Percentiles rank a stretch among this genome's conserved stretches.
Conservation (phyloP, 1,284 basidiomycete species). For the Malassezia furfur region DNA sequence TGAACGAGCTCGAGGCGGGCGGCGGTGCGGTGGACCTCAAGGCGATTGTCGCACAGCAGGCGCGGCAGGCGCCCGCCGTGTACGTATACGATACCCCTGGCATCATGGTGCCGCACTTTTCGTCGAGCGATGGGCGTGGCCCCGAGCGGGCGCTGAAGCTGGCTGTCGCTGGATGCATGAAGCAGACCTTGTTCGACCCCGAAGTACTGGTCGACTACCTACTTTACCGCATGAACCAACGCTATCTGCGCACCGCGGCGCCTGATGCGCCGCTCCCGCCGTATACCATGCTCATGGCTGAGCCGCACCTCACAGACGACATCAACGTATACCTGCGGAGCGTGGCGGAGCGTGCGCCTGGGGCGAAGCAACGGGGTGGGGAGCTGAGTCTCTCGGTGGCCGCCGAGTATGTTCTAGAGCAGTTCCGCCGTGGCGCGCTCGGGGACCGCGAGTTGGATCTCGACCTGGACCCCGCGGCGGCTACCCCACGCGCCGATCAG, state of each 20-base stretch:
- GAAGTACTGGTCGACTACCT: conserved; percentile 77
- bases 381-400: conserved; percentile 29
- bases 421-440: conserved; percentile 35
- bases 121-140: conserved; percentile 62
- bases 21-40: conserved; percentile 10
- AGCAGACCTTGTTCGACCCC: conserved; percentile 78
- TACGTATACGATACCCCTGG: conserved; percentile 95
- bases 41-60: conserved; percentile 55
- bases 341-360: conserved; percentile 35
- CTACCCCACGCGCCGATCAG: neutral
- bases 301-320: conserved; percentile 29
- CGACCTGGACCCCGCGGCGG: neutral
- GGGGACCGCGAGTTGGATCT: conserved; percentile 39
- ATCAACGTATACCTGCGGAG: conserved; percentile 22
- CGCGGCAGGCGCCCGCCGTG: conserved; percentile 70
- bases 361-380: conserved; percentile 31
- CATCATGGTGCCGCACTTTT: conserved; percentile 93
- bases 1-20: conserved; percentile 5
- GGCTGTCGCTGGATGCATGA: conserved; percentile 77
- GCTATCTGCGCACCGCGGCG: conserved; percentile 49
- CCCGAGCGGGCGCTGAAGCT: conserved; percentile 86
- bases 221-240: conserved; percentile 70
- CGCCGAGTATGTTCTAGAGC: conserved; percentile 36
- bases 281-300: conserved; percentile 13
- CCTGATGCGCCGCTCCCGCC: conserved; percentile 7